Conservation (phyloP, 176 grass and related monocot genomes). For the Cenchrus americanus region DNA sequence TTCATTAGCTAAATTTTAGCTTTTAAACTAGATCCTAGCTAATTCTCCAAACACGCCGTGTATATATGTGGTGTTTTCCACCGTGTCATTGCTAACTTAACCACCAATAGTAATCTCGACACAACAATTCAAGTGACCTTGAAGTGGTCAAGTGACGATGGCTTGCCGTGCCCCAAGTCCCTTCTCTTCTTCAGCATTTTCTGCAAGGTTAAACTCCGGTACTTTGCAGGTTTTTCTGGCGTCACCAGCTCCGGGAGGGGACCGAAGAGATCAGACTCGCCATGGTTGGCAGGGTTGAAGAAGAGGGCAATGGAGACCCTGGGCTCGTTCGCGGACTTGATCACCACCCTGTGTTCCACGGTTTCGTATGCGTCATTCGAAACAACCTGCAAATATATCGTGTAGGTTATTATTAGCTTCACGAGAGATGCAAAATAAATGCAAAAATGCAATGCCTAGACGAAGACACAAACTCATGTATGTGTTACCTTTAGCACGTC, state of each 20-base stretch:
- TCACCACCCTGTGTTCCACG: conserved; percentile 43
- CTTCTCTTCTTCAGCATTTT: conserved; percentile 28
- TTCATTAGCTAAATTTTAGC: no score
- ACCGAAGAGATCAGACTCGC: background rate
- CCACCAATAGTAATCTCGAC: background rate
- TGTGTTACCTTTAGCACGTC: conserved; percentile 55
- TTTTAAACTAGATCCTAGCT: no score
- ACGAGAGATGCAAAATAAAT: no score
- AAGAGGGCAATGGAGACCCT: conserved; percentile 52
- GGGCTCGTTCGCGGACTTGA: conserved; percentile 39
- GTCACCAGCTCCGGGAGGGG: conserved; percentile 43
- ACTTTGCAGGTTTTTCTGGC: conserved; percentile 8
- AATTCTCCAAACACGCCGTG: no score
- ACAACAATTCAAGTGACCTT: background rate
- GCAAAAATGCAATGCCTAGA: no score
- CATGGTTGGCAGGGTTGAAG: conserved; percentile 36
- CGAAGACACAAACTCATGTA: no score
- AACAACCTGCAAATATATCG: conserved; percentile 21
- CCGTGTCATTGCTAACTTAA: background rate
- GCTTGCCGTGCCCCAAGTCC: background rate
- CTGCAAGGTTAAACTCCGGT: conserved; percentile 27
- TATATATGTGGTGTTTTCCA: no score
- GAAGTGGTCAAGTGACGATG: background rate
- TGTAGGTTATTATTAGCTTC: no score
- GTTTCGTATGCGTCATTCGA: conserved; percentile 53